Percentiles rank a stretch among this genome's conserved stretches.
Conservation (phyloP, 2,329 filamentous ascomycete species). For the Colletotrichum costaricense region DNA sequence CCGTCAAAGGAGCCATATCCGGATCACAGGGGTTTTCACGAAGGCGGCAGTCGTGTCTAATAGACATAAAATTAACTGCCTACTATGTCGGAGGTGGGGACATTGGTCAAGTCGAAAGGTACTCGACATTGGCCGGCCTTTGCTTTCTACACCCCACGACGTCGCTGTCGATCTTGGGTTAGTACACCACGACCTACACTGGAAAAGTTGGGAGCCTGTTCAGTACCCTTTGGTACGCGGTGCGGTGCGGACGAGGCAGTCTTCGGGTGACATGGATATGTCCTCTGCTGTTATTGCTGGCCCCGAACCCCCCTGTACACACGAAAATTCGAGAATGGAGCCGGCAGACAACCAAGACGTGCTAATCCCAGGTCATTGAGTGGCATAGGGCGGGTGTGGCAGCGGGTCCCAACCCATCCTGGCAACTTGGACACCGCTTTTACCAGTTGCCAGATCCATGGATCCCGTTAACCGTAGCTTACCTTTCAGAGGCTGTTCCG, state of each 20-base stretch:
- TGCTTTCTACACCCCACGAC: constrained; percentile 47
- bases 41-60: constrained; percentile 40
- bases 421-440: constrained; percentile 32
- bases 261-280: constrained; percentile 35
- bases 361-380: constrained; percentile 28
- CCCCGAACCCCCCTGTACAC: constrained; percentile 26
- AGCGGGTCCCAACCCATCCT: constrained; percentile 30
- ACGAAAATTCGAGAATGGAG: constrained; percentile 28
- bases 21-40: constrained; percentile 24
- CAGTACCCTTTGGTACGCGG: constrained; percentile 26
- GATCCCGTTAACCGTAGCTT: constrained; percentile 14
- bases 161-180: constrained; percentile 46
- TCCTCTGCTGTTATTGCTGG: constrained; percentile 28
- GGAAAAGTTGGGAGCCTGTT: constrained; percentile 17
- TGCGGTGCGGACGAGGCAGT: constrained; percentile 25
- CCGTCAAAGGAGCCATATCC: constrained; percentile 26
- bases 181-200: constrained; percentile 24
- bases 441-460: constrained; percentile 35
- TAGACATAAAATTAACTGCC: constrained; percentile 44
- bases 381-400: constrained; percentile 30
- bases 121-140: constrained; percentile 43
- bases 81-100: constrained; percentile 43
- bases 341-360: constrained; percentile 31
- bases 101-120: constrained; percentile 39
- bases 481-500: constrained; percentile 26